Base-by-base conservation (phyloP, 345 rosid species). In the Salix suchowensis region DNA sequence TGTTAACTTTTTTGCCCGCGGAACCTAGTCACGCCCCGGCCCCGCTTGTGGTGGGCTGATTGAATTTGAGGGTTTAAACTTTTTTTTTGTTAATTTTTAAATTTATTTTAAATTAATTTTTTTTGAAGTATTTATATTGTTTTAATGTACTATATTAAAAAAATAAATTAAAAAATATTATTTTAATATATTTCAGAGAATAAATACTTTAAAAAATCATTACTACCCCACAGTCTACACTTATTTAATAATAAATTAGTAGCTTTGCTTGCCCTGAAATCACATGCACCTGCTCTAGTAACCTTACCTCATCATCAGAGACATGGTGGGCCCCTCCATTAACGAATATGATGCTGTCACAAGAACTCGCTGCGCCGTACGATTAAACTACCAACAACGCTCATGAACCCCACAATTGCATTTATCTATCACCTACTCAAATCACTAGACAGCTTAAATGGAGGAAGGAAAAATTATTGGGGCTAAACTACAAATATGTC, bases 361-460 rank as follows among this genome's bases (percentile, higher is more conserved):
- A 5, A 6, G 19, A 72, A n/a, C 69, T 13, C 0, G 21, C 30
- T 39, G 4, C 3, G 28, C 76, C 81, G 81, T 66, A 23, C 2
- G 76, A 78, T 78, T 40, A 21, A 6, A 15, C 37, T 15, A 19
- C 62, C 28, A 34, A 23, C 30, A 11, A n/a, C 7, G 39, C 5
- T 8, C 52, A 44, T 62, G 62, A 70, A n/a, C 21, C 70, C 28
- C 24, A 37, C 42, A 23, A 2, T 11, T 54, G 37, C 64, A 6
- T 5, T 36, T 36, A 36, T 36, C 37, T 12, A 61, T 0, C 70
- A 44, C 7, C n/a, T 34, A 0, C 19, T 70, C 46, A 44, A 2
- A 24, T 70, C 75, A 77, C 70, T 18, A 15, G 72, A 28, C 71
- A 71, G 40, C 58, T 6, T 54, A 52, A 72, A 13, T 24, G 55